These are phyloP conservation scores for Stachybotrys chlorohalonatus DNA, from an alignment of 2,329 filamentous ascomycete genomes.

Conservation along the genomic window DNA sequence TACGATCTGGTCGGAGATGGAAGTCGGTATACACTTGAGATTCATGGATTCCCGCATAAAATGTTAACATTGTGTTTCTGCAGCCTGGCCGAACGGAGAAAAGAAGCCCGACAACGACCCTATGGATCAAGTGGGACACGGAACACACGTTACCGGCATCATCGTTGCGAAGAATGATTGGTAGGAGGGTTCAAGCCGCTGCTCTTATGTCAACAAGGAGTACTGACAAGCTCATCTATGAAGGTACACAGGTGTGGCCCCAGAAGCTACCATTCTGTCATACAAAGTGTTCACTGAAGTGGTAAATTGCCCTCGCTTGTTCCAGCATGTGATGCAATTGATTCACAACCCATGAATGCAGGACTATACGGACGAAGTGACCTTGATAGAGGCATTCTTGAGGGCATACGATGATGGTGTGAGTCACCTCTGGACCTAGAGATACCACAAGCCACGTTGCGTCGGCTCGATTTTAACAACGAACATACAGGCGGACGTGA, in stretches of 20 bases:
- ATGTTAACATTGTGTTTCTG: neutral
- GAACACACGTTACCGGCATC: constrained; percentile 19
- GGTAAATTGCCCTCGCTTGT: neutral
- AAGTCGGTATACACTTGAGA: neutral
- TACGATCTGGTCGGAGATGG: neutral
- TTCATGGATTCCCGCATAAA: neutral
- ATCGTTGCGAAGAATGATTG: constrained; percentile 9
- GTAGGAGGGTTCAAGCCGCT: neutral
- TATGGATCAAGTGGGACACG: constrained; percentile 9
- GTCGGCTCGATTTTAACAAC: no score
- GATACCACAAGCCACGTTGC: constrained; percentile 2
- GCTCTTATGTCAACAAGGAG: neutral
- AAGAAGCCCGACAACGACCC: constrained; percentile 1
- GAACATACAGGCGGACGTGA: constrained; percentile 7
- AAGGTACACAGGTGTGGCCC: neutral
- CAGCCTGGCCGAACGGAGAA: neutral
- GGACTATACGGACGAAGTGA: constrained; percentile 14
- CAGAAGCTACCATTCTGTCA: neutral
- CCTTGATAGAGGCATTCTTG: constrained; percentile 21
- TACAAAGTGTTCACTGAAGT: neutral
- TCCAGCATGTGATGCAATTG: neutral
- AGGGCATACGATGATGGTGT: constrained; percentile 20
- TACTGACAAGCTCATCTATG: neutral
- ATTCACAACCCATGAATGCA: neutral
- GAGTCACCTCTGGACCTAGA: constrained; percentile 1